A percentile compares a stretch with the other conserved stretches of the same genome.
Evolutionary conservation across 1,284 basidiomycete species (phyloP).

Genomic region (Somion occarium): DNA sequence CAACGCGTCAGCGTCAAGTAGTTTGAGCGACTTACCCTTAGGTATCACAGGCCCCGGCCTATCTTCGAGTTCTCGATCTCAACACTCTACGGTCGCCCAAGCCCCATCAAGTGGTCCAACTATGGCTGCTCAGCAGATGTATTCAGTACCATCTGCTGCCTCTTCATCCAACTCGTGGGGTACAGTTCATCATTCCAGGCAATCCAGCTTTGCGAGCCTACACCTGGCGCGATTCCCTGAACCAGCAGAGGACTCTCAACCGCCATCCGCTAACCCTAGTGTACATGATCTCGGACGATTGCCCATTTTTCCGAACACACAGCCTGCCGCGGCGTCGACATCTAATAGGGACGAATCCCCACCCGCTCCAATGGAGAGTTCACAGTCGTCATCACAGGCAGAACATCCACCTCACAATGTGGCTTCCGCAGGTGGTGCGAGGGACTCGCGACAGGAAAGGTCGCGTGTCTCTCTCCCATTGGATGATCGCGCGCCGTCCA

Average conservation of each 20-base stretch:
- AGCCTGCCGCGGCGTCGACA: no score
- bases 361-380: no score
- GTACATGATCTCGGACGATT: neutral
- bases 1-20: neutral
- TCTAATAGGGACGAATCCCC: no score
- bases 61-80: no score
- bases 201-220: conserved; percentile 13
- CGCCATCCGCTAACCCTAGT: neutral
- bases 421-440: neutral
- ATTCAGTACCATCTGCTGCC: conserved; percentile 3
- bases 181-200: conserved; percentile 12
- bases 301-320: neutral
- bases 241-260: conserved; percentile 1
- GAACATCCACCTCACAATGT: neutral
- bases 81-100: no score
- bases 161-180: conserved; percentile 17
- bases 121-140: neutral
- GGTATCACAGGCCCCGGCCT: neutral
- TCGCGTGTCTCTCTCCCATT: neutral
- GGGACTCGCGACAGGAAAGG: neutral
- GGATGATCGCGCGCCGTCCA: no score
- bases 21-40: neutral
- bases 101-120: no score
- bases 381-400: neutral
- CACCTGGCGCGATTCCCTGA: conserved; percentile 7